These are phyloP conservation scores for Ganoderma lucidum DNA, from an alignment of 1,284 basidiomycete species.

Conservation along the genomic window DNA sequence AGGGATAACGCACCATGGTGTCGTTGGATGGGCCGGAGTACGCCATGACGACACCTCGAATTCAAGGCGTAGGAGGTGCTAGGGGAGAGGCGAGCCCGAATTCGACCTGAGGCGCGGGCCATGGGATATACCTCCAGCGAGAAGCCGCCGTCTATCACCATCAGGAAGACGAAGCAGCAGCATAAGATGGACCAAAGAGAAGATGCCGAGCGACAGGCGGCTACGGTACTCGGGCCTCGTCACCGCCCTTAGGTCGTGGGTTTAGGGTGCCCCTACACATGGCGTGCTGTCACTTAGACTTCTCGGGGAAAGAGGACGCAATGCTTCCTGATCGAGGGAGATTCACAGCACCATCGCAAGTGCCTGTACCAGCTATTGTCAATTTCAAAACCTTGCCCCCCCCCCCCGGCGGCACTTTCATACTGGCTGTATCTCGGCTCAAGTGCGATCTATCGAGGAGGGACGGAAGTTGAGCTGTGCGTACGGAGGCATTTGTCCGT, in stretches of 20 bases:
- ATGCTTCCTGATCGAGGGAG: not conserved
- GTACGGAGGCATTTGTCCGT: not conserved
- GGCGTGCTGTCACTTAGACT: conserved; percentile 1
- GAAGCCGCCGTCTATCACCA: conserved; percentile 6
- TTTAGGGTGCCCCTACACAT: not conserved
- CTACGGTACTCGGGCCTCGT: not conserved
- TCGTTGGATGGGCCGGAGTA: not conserved
- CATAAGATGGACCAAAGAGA: not conserved
- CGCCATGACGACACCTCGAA: not conserved
- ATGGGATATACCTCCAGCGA: conserved; percentile 3
- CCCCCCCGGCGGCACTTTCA: not conserved
- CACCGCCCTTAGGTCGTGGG: not conserved
- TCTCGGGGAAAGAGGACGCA: not conserved
- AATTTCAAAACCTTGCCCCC: not conserved
- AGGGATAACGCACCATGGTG: not conserved
- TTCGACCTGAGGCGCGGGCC: not conserved
- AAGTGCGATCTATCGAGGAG: conserved; percentile 7
- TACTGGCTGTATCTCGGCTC: not conserved
- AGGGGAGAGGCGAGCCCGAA: not conserved
- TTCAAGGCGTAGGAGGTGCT: not conserved
- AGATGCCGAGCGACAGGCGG: not conserved
- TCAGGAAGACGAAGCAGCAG: not conserved
- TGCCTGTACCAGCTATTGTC: too few relatives aligned
- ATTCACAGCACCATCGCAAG: not conserved
- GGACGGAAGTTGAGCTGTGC: not conserved